Evolutionary conservation across 2,329 filamentous ascomycete genomes (phyloP), one percentile per base, ranked within the genome.

Genomic region (Samsoniella hepiali): DNA sequence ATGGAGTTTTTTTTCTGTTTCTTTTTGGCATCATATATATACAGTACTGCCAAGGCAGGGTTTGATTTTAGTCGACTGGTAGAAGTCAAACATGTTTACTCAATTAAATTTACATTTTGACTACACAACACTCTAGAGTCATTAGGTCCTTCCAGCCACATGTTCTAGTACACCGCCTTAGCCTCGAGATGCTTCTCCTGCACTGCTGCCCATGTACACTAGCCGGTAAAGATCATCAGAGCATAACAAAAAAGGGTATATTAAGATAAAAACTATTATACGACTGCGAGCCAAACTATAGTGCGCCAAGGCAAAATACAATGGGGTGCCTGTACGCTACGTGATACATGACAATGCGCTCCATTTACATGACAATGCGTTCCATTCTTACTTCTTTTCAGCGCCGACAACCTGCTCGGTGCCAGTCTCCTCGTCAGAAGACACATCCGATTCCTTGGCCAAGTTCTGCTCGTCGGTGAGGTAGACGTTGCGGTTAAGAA

Each of bases 391-490:
- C n/a, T 56, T 49, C 44, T 57, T 62, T 7, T 61, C 51, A 11
- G 32, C 11, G 3, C 45, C 51, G 11, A 1, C 31, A n/a, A 54
- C 40, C 38, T 32, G 57, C 15, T 70, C 66, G 15, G 63, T 44
- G 47, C 67, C 67, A 1, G 64, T 62, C 29, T 69, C 68, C 22
- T 63, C 55, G 42, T 63, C 62, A 3, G 62, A 63, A 2, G 65
- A 65, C 15, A 65, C 71, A 10, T 45, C 34, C 9, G 57, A 50
- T 34, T 72, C 72, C 63, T 74, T 72, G 27, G 74, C 77, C 67
- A 81, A 66, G 4, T 75, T 81, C 73, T 82, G 80, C 62, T 77
- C 55, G 47, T 80, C 69, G 62, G 75, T 81, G 57, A 82, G 74
- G 69, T 75, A 77, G 44, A 79, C 79, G 69, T 82, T 81, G 61